Conservation (phyloP, 2,329 filamentous ascomycete species). For the Aspergillus terreus region DNA sequence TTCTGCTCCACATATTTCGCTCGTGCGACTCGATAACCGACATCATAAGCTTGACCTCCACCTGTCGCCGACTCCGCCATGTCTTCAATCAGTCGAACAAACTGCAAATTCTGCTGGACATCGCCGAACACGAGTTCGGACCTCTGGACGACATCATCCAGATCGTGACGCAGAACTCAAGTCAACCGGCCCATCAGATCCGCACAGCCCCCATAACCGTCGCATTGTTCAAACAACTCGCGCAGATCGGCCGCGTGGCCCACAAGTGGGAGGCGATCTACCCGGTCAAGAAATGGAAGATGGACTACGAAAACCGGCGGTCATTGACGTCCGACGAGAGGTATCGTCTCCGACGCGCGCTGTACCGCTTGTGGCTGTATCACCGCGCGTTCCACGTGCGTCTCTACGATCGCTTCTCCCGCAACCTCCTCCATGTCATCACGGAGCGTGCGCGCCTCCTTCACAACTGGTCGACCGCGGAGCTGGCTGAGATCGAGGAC, state of each 20-base stretch:
- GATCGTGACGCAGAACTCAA: constrained; percentile 58
- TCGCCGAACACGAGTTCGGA: constrained; percentile 55
- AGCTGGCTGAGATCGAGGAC: constrained; percentile 59
- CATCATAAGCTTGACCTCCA: constrained; percentile 52
- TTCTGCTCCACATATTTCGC: constrained; percentile 55
- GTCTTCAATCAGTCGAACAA: constrained; percentile 54
- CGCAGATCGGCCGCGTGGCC: constrained; percentile 53
- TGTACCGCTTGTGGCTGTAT: constrained; percentile 61
- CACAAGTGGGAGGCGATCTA: constrained; percentile 60
- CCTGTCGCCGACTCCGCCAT: constrained; percentile 52
- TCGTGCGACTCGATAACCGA: constrained; percentile 51
- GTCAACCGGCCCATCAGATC: constrained; percentile 54
- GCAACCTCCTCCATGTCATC: constrained; percentile 45
- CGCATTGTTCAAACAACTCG: constrained; percentile 53
- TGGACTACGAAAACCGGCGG: constrained; percentile 53
- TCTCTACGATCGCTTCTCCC: constrained; percentile 49
- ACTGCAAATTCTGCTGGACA: constrained; percentile 51
- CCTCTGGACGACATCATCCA: constrained; percentile 58
- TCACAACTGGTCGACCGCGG: constrained; percentile 55
- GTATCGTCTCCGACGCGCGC: constrained; percentile 51
- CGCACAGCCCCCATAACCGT: constrained; percentile 53
- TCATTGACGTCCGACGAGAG: constrained; percentile 50
- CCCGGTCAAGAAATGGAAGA: constrained; percentile 61
- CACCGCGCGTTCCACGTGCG: constrained; percentile 55
- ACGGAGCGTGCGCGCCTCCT: constrained; percentile 54